A percentile compares a stretch with the other conserved stretches of the same genome.
Evolutionary conservation across 345 rosid species (phyloP).

Genomic region (Hibiscus mutabilis): DNA sequence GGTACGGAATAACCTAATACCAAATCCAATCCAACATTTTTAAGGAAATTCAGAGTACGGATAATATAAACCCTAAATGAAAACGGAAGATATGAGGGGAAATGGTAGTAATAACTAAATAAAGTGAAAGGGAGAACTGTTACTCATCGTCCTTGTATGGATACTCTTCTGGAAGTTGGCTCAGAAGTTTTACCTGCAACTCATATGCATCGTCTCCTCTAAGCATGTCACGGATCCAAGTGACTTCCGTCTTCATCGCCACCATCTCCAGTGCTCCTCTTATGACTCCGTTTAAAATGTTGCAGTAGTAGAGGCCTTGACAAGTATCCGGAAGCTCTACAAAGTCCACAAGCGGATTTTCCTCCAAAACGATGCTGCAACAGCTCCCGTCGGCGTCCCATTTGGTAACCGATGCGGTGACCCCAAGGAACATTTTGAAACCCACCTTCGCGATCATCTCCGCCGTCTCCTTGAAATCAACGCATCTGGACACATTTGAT

Average conservation of each 20-base stretch:
- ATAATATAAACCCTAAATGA: not conserved
- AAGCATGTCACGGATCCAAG: slow-evolving; percentile 76
- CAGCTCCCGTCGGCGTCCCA: slow-evolving; percentile 86
- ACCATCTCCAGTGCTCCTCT: slow-evolving; percentile 96
- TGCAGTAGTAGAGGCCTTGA: slow-evolving; percentile 89
- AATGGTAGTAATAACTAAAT: not conserved
- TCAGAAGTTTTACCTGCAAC: slow-evolving; percentile 79
- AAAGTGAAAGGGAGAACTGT: not conserved
- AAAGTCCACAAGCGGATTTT: slow-evolving; percentile 86
- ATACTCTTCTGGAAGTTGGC: slow-evolving; percentile 82
- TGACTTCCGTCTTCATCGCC: slow-evolving; percentile 91
- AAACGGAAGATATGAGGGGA: too few species aligned
- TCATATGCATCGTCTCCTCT: slow-evolving; percentile 80
- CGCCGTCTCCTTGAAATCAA: slow-evolving; percentile 87
- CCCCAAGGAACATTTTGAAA: slow-evolving; percentile 93
- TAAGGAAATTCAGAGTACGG: not conserved
- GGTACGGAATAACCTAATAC: too few species aligned
- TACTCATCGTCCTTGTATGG: slow-evolving; percentile 95
- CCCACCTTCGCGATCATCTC: slow-evolving; percentile 92
- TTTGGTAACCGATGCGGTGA: slow-evolving; percentile 70
- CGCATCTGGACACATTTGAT: slow-evolving; percentile 79
- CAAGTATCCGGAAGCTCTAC: slow-evolving; percentile 95
- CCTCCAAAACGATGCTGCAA: slow-evolving; percentile 77
- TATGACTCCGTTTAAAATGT: slow-evolving; percentile 77
- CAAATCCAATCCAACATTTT: too few species aligned